Base-by-base conservation (phyloP, 106 monocot species). In the Acorus gramineus region DNA sequence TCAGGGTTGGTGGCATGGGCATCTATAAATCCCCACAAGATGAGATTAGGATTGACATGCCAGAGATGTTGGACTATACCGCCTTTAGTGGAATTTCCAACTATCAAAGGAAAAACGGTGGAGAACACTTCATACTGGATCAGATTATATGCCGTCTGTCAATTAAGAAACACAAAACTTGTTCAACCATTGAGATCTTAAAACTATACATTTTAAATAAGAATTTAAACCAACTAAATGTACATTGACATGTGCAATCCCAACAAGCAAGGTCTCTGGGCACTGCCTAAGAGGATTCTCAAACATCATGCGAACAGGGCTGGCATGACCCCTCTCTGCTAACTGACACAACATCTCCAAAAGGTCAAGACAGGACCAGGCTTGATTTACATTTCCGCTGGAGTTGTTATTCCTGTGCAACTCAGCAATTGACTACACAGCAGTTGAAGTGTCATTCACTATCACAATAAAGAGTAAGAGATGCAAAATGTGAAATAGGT, bases 321-420 rank as follows among this genome's bases (percentile, higher is more conserved):
- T 75, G 0, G 81, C 81, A 79, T 98, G 79, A 13, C 96, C 96
- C 69, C 78, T 88, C 68, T 98, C 96, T 45, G 91, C 85, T 43
- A 98, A 76, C 56, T 98, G 78, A 65, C 88, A 98, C 56, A 98
- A 74, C 7, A 88, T 66, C 61, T 88, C 82, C 66, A 98, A 64
- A 65, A 98, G 91, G 75, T 88, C 96, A 46, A 98, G 78, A 62
- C 78, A 91, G 51, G 71, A 75, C 96, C 96, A 98, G 63, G 91
- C 91, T 49, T 79, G 75, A 66, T 91, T 98, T 48, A 79, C 87
- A 77, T 74, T 65, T 61, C 49, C 83, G 66, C 54, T 79, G 62
- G 68, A 56, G 60, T 52, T 60, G 64, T 77, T 47, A 63, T 63
- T 51, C 28, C 28, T 28, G 28, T 28, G 28, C 28, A 28, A 1